phyloP scores from a whole-genome alignment of 1,139 yeast species.

The Zygosaccharomyces sapae region DNA sequence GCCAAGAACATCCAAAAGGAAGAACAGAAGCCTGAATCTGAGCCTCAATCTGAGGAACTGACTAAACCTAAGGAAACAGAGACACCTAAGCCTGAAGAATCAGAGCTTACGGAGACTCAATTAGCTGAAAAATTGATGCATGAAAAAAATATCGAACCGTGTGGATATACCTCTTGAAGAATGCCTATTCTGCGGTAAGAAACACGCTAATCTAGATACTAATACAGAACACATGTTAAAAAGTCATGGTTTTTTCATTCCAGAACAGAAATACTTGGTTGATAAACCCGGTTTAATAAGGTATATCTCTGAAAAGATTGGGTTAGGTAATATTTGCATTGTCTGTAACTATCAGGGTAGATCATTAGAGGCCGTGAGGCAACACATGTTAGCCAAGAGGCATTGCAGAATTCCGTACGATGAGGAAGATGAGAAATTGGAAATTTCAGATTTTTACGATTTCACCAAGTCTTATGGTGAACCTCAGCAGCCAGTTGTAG shows the following conservation, averaged over 20 bases:
- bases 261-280: constrained; percentile 67
- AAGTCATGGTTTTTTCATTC: constrained; percentile 78
- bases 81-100: no score
- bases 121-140: constrained; percentile 50
- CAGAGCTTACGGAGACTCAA: constrained; percentile 42
- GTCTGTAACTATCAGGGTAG: constrained; percentile 83
- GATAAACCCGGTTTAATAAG: constrained; percentile 69
- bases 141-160: constrained; percentile 54
- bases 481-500: constrained; percentile 35
- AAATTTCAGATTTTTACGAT: constrained; percentile 87
- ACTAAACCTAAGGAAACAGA: no score
- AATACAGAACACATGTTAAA: constrained; percentile 72
- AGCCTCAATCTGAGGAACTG: constrained; percentile 12
- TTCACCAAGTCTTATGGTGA: constrained; percentile 58
- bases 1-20: constrained; percentile 29
- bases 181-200: constrained; percentile 68
- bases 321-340: constrained; percentile 86
- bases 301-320: constrained; percentile 86
- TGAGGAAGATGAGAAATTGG: constrained; percentile 75
- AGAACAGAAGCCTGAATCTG: constrained; percentile 12
- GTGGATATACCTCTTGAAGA: constrained; percentile 68
- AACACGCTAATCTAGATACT: constrained; percentile 48
- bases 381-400: constrained; percentile 82
- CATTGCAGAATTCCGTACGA: constrained; percentile 93
- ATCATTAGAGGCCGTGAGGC: constrained; percentile 80